Evolutionary conservation across 768 basidiomycete species (phyloP).

Genomic region (Mycena galericulata): DNA sequence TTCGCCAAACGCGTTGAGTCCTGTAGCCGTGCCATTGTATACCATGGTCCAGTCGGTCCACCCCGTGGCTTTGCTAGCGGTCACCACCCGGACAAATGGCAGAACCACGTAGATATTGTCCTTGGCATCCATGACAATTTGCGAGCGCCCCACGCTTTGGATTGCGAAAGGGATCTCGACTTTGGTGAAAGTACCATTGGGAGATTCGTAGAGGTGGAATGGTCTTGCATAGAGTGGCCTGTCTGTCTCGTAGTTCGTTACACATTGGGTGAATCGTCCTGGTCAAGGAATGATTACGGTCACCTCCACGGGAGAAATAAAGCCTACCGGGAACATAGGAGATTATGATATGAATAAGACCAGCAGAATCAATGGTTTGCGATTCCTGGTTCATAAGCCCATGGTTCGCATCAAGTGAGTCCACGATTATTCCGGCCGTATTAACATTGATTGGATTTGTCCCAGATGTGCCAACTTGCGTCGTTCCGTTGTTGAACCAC

Average conservation of each 20-base stretch:
- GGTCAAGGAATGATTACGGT: conserved; percentile 2
- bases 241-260: conserved; percentile 54
- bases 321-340: conserved; percentile 59
- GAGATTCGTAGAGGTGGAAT: conserved; percentile 57
- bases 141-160: conserved; percentile 57
- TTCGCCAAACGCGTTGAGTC: conserved; percentile 59
- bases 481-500: conserved; percentile 58
- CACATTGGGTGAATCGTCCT: conserved; percentile 62
- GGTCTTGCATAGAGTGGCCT: conserved; percentile 51
- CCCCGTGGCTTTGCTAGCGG: conserved; percentile 57
- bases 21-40: conserved; percentile 54
- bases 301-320: background rate
- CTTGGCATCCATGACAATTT: conserved; percentile 55
- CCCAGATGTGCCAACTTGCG: conserved; percentile 53
- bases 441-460: conserved; percentile 57
- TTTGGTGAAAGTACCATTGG: conserved; percentile 57
- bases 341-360: conserved; percentile 60
- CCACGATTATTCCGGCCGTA: conserved; percentile 56
- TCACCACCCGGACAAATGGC: conserved; percentile 56
- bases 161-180: conserved; percentile 59
- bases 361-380: conserved; percentile 58
- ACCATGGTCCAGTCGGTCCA: conserved; percentile 61
- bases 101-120: conserved; percentile 61
- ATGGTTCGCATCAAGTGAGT: conserved; percentile 59
- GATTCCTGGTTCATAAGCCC: conserved; percentile 67